Conservation (phyloP, 805 yeast genomes). For the Candida silvatica region DNA sequence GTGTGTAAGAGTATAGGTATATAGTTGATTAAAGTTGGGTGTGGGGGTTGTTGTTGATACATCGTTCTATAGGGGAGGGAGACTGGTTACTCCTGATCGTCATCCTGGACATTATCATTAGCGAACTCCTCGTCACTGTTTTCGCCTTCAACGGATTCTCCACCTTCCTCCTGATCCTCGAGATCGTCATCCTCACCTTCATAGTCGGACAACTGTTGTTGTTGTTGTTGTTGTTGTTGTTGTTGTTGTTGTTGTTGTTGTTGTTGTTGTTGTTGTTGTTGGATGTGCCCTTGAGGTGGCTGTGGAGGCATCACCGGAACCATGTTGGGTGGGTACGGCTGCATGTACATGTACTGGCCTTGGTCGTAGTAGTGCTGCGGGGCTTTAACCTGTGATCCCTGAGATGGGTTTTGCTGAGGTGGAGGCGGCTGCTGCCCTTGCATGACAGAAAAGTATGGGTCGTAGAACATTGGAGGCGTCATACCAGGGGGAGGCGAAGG, state of each 20-base stretch:
- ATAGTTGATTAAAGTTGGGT: constrained; percentile 1
- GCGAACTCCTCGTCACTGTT: too few species aligned
- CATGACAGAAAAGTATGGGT: constrained; percentile 20
- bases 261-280: not conserved
- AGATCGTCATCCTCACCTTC: too few species aligned
- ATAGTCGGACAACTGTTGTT: too few species aligned
- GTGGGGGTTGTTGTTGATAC: not conserved
- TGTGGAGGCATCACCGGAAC: constrained; percentile 8
- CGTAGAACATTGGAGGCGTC: constrained; percentile 22
- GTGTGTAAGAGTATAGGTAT: not conserved
- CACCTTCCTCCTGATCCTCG: too few species aligned
- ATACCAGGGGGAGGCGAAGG: not conserved
- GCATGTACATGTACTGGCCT: constrained; percentile 21
- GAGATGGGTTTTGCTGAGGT: not conserved
- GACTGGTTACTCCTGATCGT: not conserved
- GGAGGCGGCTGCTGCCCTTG: constrained; percentile 5
- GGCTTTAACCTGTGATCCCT: not conserved
- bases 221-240: not conserved
- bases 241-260: not conserved
- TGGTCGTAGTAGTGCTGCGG: constrained; percentile 17
- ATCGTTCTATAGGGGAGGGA: not conserved
- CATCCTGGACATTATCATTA: too few species aligned
- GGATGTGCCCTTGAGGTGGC: not conserved
- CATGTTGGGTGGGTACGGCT: constrained; percentile 15
- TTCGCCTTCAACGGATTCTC: not conserved